Evolutionary conservation across 192 early-diverging fungal species (phyloP).

Genomic region (Backusella tarrabulga): DNA sequence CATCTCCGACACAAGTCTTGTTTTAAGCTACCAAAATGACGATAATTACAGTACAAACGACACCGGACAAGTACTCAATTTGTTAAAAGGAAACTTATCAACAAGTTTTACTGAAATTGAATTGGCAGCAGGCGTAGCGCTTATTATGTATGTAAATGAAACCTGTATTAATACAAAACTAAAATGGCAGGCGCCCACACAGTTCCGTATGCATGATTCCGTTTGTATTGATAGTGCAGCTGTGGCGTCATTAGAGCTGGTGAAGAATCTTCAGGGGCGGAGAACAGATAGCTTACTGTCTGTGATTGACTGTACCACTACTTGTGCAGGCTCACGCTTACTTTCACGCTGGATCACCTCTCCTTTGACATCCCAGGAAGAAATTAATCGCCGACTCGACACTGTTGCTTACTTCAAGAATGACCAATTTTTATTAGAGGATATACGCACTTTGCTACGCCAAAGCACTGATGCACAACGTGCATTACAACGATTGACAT

Average conservation of each 20-base stretch:
- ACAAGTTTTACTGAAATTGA: conserved; percentile 2
- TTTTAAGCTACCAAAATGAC: conserved; percentile 26
- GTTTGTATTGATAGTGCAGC: conserved; percentile 83
- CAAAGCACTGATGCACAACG: conserved; percentile 67
- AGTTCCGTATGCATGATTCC: conserved; percentile 50
- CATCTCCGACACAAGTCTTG: background rate
- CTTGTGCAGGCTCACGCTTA: conserved; percentile 74
- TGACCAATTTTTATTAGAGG: conserved; percentile 50
- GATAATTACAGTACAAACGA: background rate
- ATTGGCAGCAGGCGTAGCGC: conserved; percentile 41
- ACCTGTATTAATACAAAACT: conserved; percentile 68
- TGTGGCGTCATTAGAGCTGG: conserved; percentile 75
- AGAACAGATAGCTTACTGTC: conserved; percentile 64
- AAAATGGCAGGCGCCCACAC: conserved; percentile 61
- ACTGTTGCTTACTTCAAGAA: conserved; percentile 71
- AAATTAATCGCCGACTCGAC: conserved; percentile 72
- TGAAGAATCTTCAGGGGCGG: conserved; percentile 50
- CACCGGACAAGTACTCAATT: background rate
- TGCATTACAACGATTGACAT: conserved; percentile 66
- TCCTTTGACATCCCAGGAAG: conserved; percentile 60
- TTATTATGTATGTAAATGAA: conserved; percentile 71
- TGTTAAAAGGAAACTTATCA: background rate
- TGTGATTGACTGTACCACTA: conserved; percentile 76
- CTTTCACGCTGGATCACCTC: conserved; percentile 68
- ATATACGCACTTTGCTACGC: conserved; percentile 48